These are phyloP conservation scores for Magnolia changhungtana DNA, from an alignment of 164 flowering plant genomes.

Conservation along the genomic window DNA sequence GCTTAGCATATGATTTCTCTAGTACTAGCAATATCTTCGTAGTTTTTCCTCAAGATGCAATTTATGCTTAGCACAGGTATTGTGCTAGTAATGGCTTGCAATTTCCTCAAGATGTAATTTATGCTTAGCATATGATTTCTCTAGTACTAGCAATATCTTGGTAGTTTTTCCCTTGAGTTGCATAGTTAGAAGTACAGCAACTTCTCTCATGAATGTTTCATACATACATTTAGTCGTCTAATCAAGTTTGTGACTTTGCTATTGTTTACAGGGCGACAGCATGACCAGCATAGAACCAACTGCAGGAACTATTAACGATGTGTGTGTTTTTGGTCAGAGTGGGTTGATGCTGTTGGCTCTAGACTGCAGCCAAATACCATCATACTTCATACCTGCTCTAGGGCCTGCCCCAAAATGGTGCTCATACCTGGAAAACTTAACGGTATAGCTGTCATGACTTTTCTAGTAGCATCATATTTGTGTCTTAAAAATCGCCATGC, in stretches of 20 bases:
- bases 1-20: too few species aligned
- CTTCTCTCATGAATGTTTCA: background rate
- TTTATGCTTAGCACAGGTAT: background rate
- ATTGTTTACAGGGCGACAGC: constrained; percentile 68
- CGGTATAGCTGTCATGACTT: constrained; percentile 38
- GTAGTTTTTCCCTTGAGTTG: background rate
- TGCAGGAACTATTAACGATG: constrained; percentile 73
- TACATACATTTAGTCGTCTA: background rate
- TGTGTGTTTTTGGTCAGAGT: constrained; percentile 68
- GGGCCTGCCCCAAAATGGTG: constrained; percentile 99
- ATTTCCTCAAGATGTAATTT: background rate
- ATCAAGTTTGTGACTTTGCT: background rate
- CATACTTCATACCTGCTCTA: constrained; percentile 82
- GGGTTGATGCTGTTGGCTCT: constrained; percentile 90
- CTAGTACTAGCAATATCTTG: background rate
- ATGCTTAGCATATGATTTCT: too few species aligned
- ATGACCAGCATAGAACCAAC: constrained; percentile 93
- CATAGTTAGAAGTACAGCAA: background rate
- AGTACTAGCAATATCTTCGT: background rate
- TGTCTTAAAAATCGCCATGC: background rate
- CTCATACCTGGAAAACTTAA: constrained; percentile 69
- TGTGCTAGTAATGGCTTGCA: background rate
- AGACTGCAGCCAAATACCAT: constrained; percentile 79
- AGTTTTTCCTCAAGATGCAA: background rate
- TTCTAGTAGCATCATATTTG: too few species aligned